Conservation (phyloP, 2,329 filamentous ascomycete genomes). For the Tolypocladium amazonense region DNA sequence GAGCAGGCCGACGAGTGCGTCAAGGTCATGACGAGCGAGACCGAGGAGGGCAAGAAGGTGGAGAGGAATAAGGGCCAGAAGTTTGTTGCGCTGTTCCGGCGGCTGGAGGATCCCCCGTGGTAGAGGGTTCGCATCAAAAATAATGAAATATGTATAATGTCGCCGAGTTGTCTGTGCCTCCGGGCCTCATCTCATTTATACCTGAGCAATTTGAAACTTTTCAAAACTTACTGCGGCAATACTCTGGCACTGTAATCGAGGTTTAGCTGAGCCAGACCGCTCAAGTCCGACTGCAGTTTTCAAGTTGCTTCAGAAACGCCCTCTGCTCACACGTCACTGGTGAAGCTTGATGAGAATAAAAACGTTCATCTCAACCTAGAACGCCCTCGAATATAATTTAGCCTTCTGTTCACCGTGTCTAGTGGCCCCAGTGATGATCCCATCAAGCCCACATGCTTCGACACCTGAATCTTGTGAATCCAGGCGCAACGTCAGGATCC, state of each 20-base stretch:
- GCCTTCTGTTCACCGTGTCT: neutral
- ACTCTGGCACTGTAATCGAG: too few relatives aligned
- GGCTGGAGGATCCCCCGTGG: conserved; percentile 73
- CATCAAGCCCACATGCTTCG: neutral
- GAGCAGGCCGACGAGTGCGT: conserved; percentile 62
- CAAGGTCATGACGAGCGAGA: conserved; percentile 66
- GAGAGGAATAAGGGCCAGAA: conserved; percentile 82
- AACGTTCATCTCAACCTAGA: neutral
- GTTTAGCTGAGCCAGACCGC: too few relatives aligned
- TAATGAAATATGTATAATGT: neutral
- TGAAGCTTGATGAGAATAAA: neutral
- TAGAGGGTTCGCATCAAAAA: conserved; percentile 16
- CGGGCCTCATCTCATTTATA: neutral
- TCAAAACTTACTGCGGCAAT: too few relatives aligned
- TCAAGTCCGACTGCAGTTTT: too few relatives aligned
- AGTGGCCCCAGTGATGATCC: neutral
- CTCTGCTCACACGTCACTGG: too few relatives aligned
- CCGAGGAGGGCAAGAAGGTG: conserved; percentile 97
- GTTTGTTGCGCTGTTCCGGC: conserved; percentile 79
- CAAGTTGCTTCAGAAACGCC: too few relatives aligned
- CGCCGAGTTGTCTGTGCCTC: neutral
- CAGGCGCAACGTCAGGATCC: neutral
- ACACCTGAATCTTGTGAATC: neutral
- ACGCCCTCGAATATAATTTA: neutral
- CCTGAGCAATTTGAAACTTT: neutral